phyloP scores from a whole-genome alignment of 164 flowering plant species.

The Macadamia tetraphylla region DNA sequence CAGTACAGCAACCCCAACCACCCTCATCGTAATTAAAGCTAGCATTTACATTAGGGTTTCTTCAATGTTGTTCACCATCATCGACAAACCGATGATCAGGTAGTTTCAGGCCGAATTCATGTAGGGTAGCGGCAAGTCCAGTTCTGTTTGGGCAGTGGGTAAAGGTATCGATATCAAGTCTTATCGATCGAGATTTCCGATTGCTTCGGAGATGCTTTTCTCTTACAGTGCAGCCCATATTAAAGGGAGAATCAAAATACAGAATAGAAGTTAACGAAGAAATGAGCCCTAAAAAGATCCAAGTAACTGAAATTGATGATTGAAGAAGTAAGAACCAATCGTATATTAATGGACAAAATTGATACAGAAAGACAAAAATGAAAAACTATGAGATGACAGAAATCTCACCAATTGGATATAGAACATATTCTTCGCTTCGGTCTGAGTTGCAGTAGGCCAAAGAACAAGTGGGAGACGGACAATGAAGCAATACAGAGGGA shows the following conservation, averaged over 20 bases:
- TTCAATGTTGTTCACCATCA: slow-evolving; percentile 21
- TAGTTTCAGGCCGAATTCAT: slow-evolving; percentile 35
- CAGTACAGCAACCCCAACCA: slow-evolving; percentile 87
- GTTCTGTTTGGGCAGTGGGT: slow-evolving; percentile 17
- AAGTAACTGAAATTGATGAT: background rate
- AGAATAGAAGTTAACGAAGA: background rate
- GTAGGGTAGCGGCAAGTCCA: slow-evolving; percentile 17
- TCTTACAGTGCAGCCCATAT: slow-evolving; percentile 69
- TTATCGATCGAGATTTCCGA: slow-evolving; percentile 53
- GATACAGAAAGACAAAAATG: background rate
- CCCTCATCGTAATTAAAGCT: slow-evolving; percentile 41
- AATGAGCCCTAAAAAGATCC: background rate
- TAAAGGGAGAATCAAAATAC: background rate
- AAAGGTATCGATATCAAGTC: slow-evolving; percentile 35
- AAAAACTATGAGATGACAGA: background rate
- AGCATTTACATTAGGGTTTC: slow-evolving; percentile 17
- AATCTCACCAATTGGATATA: background rate
- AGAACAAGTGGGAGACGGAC: too few species aligned
- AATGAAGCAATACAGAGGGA: background rate
- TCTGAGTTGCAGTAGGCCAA: background rate
- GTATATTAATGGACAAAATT: background rate
- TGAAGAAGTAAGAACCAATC: background rate
- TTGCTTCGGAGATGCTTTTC: slow-evolving; percentile 56
- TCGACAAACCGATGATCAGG: slow-evolving; percentile 23
- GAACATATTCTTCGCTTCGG: background rate